Evolutionary conservation across 768 basidiomycete genomes (phyloP), one percentile per base, ranked within the genome.

Genomic region (Candolleomyces eurysporus): DNA sequence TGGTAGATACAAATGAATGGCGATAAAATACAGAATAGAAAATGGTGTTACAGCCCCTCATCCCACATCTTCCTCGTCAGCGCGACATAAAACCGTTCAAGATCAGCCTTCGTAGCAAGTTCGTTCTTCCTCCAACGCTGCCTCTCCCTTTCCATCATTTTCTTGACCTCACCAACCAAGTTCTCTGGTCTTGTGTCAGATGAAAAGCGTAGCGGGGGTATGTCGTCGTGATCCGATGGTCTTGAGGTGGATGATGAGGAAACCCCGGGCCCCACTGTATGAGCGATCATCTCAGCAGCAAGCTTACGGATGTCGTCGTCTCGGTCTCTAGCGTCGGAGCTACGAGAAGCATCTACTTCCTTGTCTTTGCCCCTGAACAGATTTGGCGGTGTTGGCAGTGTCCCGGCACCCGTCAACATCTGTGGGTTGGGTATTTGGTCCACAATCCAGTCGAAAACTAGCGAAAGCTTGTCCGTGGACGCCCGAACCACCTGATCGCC

Each of bases 31-130:
- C 54, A 56, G 22, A 17, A 54, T 31, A 39, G 4, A 19, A 36
- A 14, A 21, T 26, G 39, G 30, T 39, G 21, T 79, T 76, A 97
- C 68, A 95, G 74, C 11, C 96, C 96, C 70, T 97, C 94, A 61
- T 98, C 91, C 66, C 95, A 94, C 75, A 99, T 74, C 76, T 93
- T 96, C 73, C 90, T 84, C 64, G 91, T 85, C 49, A 98, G 73
- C 6, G 95, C 92, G 39, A 97, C 82, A 72, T 96, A 96, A 73
- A 99, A 92, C 67, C 88, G 78, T 71, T 96, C 94, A 69, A 98
- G 74, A 69, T 94, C 91, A 67, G 84, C 83, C 75, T 90, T 90
- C 60, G 81, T 82, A 57, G 77, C 80, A 14, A 88, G 68, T 61
- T 90, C 89, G 40, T 79, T 82, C 67, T 69, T 78, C 63, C 71